Evolutionary conservation across 768 basidiomycete genomes (phyloP).

Genomic region (Pleurotus citrinopileatus): DNA sequence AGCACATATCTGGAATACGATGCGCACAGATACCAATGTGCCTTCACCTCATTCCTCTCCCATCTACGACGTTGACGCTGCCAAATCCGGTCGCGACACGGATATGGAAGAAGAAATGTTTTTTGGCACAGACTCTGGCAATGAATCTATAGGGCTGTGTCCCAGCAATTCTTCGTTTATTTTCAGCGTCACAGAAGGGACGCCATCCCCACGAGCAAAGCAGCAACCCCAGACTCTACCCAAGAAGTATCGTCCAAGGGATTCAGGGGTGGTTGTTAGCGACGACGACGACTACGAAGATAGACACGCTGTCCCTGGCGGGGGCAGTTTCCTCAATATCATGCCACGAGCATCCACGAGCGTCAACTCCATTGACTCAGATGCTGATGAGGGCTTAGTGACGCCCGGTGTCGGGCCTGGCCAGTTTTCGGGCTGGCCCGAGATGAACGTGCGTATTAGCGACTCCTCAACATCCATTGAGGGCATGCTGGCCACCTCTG

Average conservation of each 20-base stretch:
- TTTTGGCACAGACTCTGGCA: slow-evolving; percentile 33
- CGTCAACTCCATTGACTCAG: slow-evolving; percentile 54
- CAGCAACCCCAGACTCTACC: slow-evolving; percentile 37
- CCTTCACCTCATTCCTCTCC: slow-evolving; percentile 56
- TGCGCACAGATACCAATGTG: slow-evolving; percentile 34
- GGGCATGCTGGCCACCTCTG: slow-evolving; percentile 19
- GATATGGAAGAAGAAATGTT: slow-evolving; percentile 58
- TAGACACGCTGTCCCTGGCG: background rate
- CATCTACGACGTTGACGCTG: slow-evolving; percentile 16
- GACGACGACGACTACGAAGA: slow-evolving; percentile 43
- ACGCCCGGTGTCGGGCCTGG: slow-evolving; percentile 64
- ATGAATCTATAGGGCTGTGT: slow-evolving; percentile 15
- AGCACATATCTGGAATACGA: slow-evolving; percentile 36
- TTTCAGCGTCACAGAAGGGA: slow-evolving; percentile 51
- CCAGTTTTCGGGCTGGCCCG: slow-evolving; percentile 61
- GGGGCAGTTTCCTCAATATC: slow-evolving; percentile 26
- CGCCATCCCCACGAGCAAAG: slow-evolving; percentile 53
- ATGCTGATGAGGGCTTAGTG: slow-evolving; percentile 59
- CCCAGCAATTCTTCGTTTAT: slow-evolving; percentile 51
- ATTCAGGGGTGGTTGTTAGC: slow-evolving; percentile 61
- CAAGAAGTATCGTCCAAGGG: slow-evolving; percentile 69
- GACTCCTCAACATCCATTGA: slow-evolving; percentile 34
- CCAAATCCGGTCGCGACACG: slow-evolving; percentile 17
- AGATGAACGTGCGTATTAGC: slow-evolving; percentile 34
- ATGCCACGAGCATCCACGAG: slow-evolving; percentile 63